A percentile compares a stretch with the other conserved stretches of the same genome.
These are phyloP conservation scores for Apodospora peruviana DNA, from an alignment of 495 filamentous ascomycete species.

Conservation along the genomic window DNA sequence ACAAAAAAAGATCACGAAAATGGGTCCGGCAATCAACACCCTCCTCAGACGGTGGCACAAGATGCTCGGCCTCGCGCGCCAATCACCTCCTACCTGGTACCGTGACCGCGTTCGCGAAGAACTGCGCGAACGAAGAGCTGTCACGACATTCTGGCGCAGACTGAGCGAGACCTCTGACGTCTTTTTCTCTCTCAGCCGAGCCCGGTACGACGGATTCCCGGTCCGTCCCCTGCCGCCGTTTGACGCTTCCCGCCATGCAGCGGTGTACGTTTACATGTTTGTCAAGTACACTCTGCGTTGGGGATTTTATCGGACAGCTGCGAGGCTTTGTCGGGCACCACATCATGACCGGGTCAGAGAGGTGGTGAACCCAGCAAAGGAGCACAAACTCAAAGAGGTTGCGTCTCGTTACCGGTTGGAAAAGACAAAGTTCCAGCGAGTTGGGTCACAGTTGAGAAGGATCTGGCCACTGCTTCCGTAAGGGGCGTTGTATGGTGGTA, in stretches of 20 bases:
- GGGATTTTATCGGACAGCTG: constrained; percentile 41
- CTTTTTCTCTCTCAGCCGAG: constrained; percentile 45
- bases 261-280: constrained; percentile 44
- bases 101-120: constrained; percentile 43
- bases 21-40: not conserved
- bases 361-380: constrained; percentile 47
- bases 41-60: constrained; percentile 36
- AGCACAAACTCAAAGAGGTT: constrained; percentile 41
- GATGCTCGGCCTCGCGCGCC: constrained; percentile 31
- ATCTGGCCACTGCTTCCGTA: no score
- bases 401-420: no score
- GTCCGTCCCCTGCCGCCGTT: constrained; percentile 30
- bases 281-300: constrained; percentile 47
- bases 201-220: constrained; percentile 33
- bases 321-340: constrained; percentile 31
- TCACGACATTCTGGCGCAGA: constrained; percentile 29
- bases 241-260: constrained; percentile 16
- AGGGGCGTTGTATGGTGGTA: no score
- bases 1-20: not conserved
- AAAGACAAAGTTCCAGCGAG: no score
- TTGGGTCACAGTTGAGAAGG: no score
- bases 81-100: constrained; percentile 41
- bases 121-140: constrained; percentile 31
- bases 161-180: constrained; percentile 50
- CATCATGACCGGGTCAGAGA: constrained; percentile 29